Base-by-base conservation (phyloP, 164 flowering plant species). In the Stephania cephalantha region DNA sequence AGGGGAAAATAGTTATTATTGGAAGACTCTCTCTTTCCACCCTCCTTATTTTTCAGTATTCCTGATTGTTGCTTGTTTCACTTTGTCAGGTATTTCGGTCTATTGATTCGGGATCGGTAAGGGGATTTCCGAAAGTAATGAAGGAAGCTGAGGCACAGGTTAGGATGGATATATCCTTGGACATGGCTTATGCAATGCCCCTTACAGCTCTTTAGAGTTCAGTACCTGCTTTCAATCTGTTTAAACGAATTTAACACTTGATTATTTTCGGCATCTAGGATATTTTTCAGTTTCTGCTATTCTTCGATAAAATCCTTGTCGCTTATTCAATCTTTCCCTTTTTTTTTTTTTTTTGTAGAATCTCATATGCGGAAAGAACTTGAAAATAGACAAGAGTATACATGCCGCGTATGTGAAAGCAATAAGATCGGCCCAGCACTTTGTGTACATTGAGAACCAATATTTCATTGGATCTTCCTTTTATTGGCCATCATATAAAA, bases 401-500 rank as follows among this genome's bases (percentile, higher is more conserved):
- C 95, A 93, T 73, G 76, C 76, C 65, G 98, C 95, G 42, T 93
- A 93, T 81, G 86, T 93, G 77, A 81, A 89, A 73, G 97, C 95
- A 70, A 93, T 93, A 70, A 83, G 98, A 87, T 84, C 92, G 20
- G 97, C 98, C 0, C 92, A 91, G 52, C 91, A 87, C 68, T 93
- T 93, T 72, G 85, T 93, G 52, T 93, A 91, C 84, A 93, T 93
- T 69, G 98, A 93, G 85, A 93, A 93, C 76, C 97, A 93, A 84
- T 93, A 93, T 78, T 93, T 93, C 78, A 74, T 93, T 70, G 98
- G 97, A 67, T 91, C 97, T 67, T 91, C 98, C 30, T 91, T 83
- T 78, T 78, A 81, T 76, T 90, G 98, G 97, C 87, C 90, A 48
- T 81, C 91, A 12, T 83, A 86, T 76, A 84, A 82, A 79, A 76